Conservation (phyloP, 2,329 filamentous ascomycete genomes). For the Zalaria sp. region DNA sequence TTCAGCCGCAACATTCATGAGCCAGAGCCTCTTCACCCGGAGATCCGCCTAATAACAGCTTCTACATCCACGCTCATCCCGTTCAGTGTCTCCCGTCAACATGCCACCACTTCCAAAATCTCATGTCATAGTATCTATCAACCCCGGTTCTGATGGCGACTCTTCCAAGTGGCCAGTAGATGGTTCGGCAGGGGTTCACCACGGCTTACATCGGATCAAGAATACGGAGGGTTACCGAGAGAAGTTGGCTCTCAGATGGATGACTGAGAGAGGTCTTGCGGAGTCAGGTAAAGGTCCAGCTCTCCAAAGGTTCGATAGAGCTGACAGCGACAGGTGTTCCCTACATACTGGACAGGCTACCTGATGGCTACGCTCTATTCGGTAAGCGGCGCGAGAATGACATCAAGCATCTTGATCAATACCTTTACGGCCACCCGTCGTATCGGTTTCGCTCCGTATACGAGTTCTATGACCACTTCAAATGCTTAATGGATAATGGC, state of each 20-base stretch:
- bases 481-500: conserved; percentile 36
- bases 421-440: conserved; percentile 42
- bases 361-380: conserved; percentile 39
- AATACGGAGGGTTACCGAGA: conserved; percentile 33
- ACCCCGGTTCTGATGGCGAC: conserved; percentile 10
- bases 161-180: conserved; percentile 8
- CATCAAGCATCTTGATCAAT: conserved; percentile 33
- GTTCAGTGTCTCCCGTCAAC: neutral
- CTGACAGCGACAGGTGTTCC: conserved; percentile 21
- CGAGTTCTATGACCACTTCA: conserved; percentile 43
- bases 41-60: no score
- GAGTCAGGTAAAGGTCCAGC: conserved; percentile 11
- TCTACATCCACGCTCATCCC: no score
- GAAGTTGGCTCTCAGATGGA: conserved; percentile 34
- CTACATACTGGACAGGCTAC: conserved; percentile 39
- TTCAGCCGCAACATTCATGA: no score
- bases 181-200: neutral
- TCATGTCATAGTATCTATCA: conserved; percentile 2
- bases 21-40: no score
- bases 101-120: neutral
- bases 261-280: conserved; percentile 26
- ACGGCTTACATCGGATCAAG: conserved; percentile 9
- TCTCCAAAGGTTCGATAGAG: conserved; percentile 11
- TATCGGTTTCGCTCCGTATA: conserved; percentile 38
- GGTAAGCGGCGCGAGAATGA: conserved; percentile 29